A percentile compares a stretch with the other conserved stretches of the same genome.
Evolutionary conservation across 1,139 yeast genomes (phyloP).

Genomic region (Yamadazyma oceani): DNA sequence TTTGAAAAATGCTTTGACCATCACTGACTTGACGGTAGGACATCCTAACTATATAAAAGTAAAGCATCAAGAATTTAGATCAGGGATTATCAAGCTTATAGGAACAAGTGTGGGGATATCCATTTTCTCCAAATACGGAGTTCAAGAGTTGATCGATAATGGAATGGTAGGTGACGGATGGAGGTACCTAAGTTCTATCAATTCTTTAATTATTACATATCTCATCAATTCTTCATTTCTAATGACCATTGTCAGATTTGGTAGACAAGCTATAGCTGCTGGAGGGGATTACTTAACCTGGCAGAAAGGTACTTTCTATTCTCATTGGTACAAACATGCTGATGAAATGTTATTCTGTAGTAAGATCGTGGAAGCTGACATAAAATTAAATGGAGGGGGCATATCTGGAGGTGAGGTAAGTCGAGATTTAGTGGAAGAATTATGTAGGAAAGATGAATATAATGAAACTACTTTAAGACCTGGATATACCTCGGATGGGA

Average conservation of each 20-base stretch:
- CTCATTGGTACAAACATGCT: slow-evolving; percentile 64
- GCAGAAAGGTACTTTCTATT: slow-evolving; percentile 66
- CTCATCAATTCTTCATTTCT: slow-evolving; percentile 61
- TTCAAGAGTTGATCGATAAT: slow-evolving; percentile 34
- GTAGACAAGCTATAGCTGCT: slow-evolving; percentile 43
- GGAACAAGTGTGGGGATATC: slow-evolving; percentile 38
- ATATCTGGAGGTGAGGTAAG: slow-evolving; percentile 36
- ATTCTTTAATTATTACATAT: slow-evolving; percentile 65
- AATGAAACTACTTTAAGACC: slow-evolving; percentile 32
- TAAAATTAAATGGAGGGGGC: slow-evolving; percentile 47
- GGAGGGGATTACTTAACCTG: slow-evolving; percentile 62
- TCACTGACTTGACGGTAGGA: slow-evolving; percentile 65
- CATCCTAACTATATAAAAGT: slow-evolving; percentile 46
- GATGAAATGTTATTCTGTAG: slow-evolving; percentile 71
- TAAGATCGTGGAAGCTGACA: slow-evolving; percentile 65
- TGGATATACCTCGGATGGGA: slow-evolving; percentile 38
- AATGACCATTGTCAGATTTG: slow-evolving; percentile 58
- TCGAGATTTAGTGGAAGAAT: slow-evolving; percentile 37
- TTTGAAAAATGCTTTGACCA: slow-evolving; percentile 52
- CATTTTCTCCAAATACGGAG: slow-evolving; percentile 38
- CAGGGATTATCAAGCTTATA: slow-evolving; percentile 30
- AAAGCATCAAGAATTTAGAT: slow-evolving; percentile 29
- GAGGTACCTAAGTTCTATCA: slow-evolving; percentile 51
- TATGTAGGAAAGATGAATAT: slow-evolving; percentile 33
- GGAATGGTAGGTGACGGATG: slow-evolving; percentile 35